Evolutionary conservation across 148 eudicot genomes (phyloP), one percentile per base, ranked within the genome.

Genomic region (Dysphania ambrosioides): DNA sequence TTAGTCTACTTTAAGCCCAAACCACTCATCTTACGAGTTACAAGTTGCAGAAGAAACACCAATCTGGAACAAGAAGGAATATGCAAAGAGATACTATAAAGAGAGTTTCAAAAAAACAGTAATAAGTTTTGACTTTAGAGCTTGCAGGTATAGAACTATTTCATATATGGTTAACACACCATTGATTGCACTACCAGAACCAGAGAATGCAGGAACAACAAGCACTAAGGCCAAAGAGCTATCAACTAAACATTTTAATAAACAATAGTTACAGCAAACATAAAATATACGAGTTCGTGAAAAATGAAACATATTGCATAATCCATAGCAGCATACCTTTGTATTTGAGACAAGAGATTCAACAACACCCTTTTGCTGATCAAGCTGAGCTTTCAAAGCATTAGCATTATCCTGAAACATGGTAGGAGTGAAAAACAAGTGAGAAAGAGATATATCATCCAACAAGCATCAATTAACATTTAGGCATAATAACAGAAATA

Each of bases 261-360:
- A n/a, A n/a, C n/a, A n/a, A n/a, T n/a, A n/a, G n/a, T n/a, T n/a
- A n/a, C n/a, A n/a, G n/a, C n/a, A n/a, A n/a, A n/a, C n/a, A n/a
- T n/a, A n/a, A n/a, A n/a, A n/a, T n/a, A n/a, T n/a, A n/a, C n/a
- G 49, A 58, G 23, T 29, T 53, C 21, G 56, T 65, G 66, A 49
- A 21, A n/a, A 66, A 31, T 23, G 76, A 27, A 41, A 42, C 31
- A 67, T 40, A 19, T 21, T 36, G 10, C 11, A 36, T 31, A 68
- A 35, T 38, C 72, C 70, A 70, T 51, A 41, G 65, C 55, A 58
- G 83, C 88, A 72, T 44, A 93, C 99, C 94, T 89, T 86, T 51
- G 97, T 96, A 80, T 96, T 96, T n/a, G 96, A 89, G 79, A 96
- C 97, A 60, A 96, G 99, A 78, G 81, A 90, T 35, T 92, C 97